Conservation (phyloP, 805 yeast genomes). For the Hanseniaspora taiwanica region DNA sequence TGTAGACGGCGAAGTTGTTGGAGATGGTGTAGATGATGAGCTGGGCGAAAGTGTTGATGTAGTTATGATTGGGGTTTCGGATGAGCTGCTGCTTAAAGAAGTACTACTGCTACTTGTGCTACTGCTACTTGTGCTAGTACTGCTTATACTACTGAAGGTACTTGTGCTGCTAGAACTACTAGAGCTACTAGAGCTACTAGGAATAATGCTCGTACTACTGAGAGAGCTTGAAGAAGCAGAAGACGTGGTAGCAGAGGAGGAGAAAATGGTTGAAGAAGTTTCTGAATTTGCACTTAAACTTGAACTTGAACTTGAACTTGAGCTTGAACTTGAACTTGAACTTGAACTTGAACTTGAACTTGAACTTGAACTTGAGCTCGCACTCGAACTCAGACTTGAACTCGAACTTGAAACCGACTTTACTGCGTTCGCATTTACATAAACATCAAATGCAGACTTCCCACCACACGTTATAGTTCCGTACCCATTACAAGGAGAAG, state of each 20-base stretch:
- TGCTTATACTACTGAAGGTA: conserved; percentile 5
- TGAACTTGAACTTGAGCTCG: not conserved
- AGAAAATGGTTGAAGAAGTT: not conserved
- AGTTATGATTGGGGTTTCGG: conserved; percentile 6
- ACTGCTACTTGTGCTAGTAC: conserved; percentile 9
- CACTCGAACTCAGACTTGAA: not conserved
- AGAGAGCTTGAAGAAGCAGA: conserved; percentile 7
- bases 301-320: not conserved
- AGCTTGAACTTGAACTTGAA: not conserved
- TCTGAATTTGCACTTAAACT: no score
- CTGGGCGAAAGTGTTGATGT: conserved; percentile 8
- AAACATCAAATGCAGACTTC: conserved; percentile 33
- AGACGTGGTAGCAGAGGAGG: conserved; percentile 6
- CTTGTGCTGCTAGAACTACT: conserved; percentile 6
- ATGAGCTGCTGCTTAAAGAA: conserved; percentile 6
- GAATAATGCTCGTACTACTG: conserved; percentile 3
- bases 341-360: not conserved
- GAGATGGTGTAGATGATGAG: conserved; percentile 6
- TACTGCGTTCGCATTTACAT: conserved; percentile 23
- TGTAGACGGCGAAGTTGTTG: conserved; percentile 8
- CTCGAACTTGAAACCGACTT: not conserved
- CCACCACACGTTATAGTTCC: conserved; percentile 55
- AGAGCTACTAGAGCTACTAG: conserved; percentile 7
- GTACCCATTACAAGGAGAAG: conserved; percentile 45
- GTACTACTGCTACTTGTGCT: conserved; percentile 4